Percentiles rank a stretch among this genome's conserved stretches.
These are phyloP conservation scores for Albugo laibachii DNA, from an alignment of 352 stramenopile genomes.

Conservation along the genomic window DNA sequence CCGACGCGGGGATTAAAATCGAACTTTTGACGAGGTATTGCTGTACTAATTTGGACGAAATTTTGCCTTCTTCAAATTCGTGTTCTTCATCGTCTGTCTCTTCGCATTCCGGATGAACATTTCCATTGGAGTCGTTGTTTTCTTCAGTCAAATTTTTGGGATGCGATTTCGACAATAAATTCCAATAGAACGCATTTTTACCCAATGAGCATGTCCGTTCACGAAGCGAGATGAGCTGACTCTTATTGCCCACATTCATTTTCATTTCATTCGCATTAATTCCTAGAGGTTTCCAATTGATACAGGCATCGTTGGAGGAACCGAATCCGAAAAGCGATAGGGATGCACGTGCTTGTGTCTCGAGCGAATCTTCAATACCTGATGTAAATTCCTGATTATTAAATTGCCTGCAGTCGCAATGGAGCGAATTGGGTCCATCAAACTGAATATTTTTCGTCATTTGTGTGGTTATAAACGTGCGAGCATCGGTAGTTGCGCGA, in stretches of 20 bases:
- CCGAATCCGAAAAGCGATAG: constrained; percentile 60
- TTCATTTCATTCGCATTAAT: no score
- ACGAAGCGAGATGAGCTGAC: no score
- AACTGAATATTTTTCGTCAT: no score
- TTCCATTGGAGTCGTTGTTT: not conserved
- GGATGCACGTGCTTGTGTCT: constrained; percentile 31
- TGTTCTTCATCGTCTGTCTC: no score
- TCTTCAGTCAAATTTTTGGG: not conserved
- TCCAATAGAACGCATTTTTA: constrained; percentile 41
- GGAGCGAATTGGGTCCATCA: no score
- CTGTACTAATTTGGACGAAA: constrained; percentile 36
- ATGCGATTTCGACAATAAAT: constrained; percentile 17
- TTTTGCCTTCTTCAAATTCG: constrained; percentile 5
- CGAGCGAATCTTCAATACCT: constrained; percentile 26
- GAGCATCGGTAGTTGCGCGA: no score
- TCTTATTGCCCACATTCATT: no score
- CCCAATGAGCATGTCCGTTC: constrained; percentile 43
- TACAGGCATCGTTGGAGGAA: constrained; percentile 12
- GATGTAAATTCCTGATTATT: not conserved
- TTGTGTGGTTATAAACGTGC: no score
- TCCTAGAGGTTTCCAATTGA: not conserved
- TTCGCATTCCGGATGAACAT: constrained; percentile 2
- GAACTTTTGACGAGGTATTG: constrained; percentile 58
- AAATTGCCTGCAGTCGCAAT: no score
- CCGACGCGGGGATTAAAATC: constrained; percentile 24